Conservation (phyloP, 2,329 filamentous ascomycete species). For the Sarocladium strictum region DNA sequence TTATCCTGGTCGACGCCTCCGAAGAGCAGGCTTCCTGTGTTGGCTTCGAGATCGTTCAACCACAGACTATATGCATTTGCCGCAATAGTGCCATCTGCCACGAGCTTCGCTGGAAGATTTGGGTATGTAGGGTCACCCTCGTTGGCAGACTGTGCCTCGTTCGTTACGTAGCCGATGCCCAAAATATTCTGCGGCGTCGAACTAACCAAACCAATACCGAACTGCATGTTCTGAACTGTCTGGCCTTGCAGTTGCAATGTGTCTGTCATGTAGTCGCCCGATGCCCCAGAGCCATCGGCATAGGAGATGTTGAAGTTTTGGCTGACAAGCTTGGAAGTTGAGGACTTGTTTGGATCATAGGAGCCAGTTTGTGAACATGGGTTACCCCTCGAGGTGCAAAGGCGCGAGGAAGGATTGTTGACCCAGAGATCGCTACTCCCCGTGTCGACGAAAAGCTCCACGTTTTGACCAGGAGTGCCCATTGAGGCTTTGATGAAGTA, state of each 20-base stretch:
- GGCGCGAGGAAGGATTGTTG: slow-evolving; percentile 55
- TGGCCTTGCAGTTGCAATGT: slow-evolving; percentile 54
- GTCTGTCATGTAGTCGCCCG: slow-evolving; percentile 77
- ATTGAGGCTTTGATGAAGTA: slow-evolving; percentile 59
- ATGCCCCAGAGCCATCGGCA: slow-evolving; percentile 70
- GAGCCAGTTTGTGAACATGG: slow-evolving; percentile 59
- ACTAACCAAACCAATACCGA: slow-evolving; percentile 65
- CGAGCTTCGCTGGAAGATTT: slow-evolving; percentile 64
- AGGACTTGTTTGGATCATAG: slow-evolving; percentile 66
- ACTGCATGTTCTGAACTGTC: slow-evolving; percentile 54
- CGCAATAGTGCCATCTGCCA: slow-evolving; percentile 51
- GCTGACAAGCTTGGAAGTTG: slow-evolving; percentile 68
- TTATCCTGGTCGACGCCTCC: slow-evolving; percentile 66
- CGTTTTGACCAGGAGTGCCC: slow-evolving; percentile 53
- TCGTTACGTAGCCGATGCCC: slow-evolving; percentile 74
- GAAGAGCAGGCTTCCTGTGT: slow-evolving; percentile 64
- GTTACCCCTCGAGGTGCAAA: slow-evolving; percentile 45
- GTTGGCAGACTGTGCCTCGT: slow-evolving; percentile 68
- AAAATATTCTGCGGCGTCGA: slow-evolving; percentile 65
- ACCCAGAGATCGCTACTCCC: slow-evolving; percentile 67
- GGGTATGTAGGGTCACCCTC: slow-evolving; percentile 50
- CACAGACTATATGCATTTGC: slow-evolving; percentile 69
- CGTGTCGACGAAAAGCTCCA: slow-evolving; percentile 60
- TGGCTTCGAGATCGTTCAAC: slow-evolving; percentile 65
- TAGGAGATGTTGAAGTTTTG: slow-evolving; percentile 84